A percentile compares a stretch with the other conserved stretches of the same genome.
phyloP scores from a whole-genome alignment of 176 grass and related monocot species.

The Avena eriantha region DNA sequence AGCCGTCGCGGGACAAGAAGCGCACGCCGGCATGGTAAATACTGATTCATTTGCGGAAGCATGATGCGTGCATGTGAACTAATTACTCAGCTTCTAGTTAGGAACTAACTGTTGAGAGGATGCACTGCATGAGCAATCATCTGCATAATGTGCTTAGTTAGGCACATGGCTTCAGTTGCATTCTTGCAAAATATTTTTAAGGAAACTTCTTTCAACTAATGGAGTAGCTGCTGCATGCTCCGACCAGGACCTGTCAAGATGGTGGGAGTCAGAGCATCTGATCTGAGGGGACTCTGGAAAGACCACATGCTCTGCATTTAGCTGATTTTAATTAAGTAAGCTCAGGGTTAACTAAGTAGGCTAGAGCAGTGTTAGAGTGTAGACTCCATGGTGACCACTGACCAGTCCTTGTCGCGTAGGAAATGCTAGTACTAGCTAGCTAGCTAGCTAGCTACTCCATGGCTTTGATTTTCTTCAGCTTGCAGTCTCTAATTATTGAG shows the following conservation, averaged over 20 bases:
- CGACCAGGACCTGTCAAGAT: neutral
- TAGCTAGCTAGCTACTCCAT: too few species aligned
- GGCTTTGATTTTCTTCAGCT: neutral
- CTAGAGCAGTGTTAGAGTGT: neutral
- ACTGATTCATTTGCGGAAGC: too few species aligned
- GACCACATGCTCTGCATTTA: constrained; percentile 17
- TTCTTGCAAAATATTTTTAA: too few species aligned
- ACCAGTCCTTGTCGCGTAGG: constrained; percentile 27
- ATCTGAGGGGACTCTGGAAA: neutral
- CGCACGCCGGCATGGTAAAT: constrained; percentile 90
- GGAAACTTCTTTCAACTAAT: too few species aligned
- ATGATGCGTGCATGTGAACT: neutral
- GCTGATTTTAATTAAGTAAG: neutral
- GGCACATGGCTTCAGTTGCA: neutral
- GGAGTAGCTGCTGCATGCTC: too few species aligned
- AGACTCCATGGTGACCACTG: constrained; percentile 44
- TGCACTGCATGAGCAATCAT: neutral
- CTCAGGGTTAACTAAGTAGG: neutral
- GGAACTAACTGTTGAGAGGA: neutral
- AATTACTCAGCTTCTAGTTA: neutral
- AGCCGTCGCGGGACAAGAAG: constrained; percentile 55
- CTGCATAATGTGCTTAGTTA: neutral
- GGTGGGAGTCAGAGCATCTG: neutral
- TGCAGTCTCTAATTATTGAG: neutral
- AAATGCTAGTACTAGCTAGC: too few species aligned